Evolutionary conservation across 2,329 filamentous ascomycete genomes (phyloP).

Genomic region (Bipolaris bicolor): DNA sequence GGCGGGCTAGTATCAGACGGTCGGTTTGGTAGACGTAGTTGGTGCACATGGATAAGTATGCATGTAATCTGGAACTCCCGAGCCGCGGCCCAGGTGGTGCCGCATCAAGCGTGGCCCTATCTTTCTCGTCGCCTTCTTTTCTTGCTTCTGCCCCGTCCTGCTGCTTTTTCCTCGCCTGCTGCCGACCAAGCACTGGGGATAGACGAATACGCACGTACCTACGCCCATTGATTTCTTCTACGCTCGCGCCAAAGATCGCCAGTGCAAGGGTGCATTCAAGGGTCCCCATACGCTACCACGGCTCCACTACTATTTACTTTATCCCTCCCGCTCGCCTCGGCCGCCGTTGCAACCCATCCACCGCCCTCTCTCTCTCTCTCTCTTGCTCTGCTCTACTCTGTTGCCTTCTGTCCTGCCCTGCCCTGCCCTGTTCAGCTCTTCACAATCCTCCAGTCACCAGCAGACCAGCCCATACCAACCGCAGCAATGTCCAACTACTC

Average conservation of each 20-base stretch:
- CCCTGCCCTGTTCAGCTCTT: background rate
- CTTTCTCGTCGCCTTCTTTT: background rate
- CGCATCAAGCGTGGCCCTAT: too few relatives aligned
- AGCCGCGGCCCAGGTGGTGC: constrained; percentile 28
- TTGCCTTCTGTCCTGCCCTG: background rate
- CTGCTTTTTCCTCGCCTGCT: constrained; percentile 13
- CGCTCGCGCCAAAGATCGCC: constrained; percentile 18
- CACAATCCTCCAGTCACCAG: background rate
- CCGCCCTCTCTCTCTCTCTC: constrained; percentile 6
- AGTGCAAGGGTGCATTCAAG: constrained; percentile 25
- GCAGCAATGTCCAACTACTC: constrained; percentile 28
- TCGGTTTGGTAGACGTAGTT: background rate
- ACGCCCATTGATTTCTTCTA: constrained; percentile 14
- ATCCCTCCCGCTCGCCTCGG: constrained; percentile 20
- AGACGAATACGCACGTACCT: too few relatives aligned
- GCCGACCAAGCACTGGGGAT: background rate
- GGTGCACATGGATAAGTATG: too few relatives aligned
- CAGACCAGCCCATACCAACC: background rate
- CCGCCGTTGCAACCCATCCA: constrained; percentile 4
- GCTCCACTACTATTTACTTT: constrained; percentile 24
- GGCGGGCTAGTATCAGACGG: constrained; percentile 3
- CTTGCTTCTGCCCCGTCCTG: constrained; percentile 3
- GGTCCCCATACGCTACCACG: constrained; percentile 27
- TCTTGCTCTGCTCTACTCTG: background rate
- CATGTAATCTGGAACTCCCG: background rate